Evolutionary conservation across 495 filamentous ascomycete genomes (phyloP).

Genomic region (Tetracladium setigerum): DNA sequence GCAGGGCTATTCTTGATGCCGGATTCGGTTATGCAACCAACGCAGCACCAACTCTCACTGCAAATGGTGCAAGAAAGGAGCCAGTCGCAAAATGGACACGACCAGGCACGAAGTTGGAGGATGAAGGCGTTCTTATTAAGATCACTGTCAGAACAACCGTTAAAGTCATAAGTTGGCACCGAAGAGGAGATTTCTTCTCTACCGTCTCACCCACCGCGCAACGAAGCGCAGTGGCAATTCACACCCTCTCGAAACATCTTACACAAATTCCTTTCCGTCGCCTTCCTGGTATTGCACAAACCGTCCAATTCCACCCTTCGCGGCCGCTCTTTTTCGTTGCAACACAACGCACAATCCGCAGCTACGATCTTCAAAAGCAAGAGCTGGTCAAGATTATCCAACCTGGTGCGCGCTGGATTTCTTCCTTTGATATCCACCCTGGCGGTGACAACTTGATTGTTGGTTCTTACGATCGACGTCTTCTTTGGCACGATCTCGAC

Average conservation of each 20-base stretch:
- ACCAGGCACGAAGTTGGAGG: constrained; percentile 62
- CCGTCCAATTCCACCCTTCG: constrained; percentile 87
- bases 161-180: constrained; percentile 92
- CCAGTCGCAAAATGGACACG: constrained; percentile 76
- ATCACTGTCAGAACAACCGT: constrained; percentile 72
- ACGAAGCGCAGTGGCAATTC: constrained; percentile 82
- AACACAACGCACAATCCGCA: constrained; percentile 83
- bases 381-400: constrained; percentile 84
- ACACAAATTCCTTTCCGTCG: constrained; percentile 93
- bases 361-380: constrained; percentile 85
- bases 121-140: constrained; percentile 68
- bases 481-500: constrained; percentile 96
- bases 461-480: constrained; percentile 84
- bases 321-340: constrained; percentile 93
- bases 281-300: constrained; percentile 75
- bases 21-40: constrained; percentile 87
- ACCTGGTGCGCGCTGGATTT: constrained; percentile 93
- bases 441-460: constrained; percentile 90
- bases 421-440: constrained; percentile 85
- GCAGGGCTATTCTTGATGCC: constrained; percentile 68
- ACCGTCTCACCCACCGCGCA: constrained; percentile 78
- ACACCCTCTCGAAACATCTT: constrained; percentile 88
- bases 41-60: constrained; percentile 43
- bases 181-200: constrained; percentile 88
- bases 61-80: constrained; percentile 61